Percentiles rank a stretch among this genome's conserved stretches.
Evolutionary conservation across 208 protist species (phyloP).

Genomic region (Angomonas deanei): DNA sequence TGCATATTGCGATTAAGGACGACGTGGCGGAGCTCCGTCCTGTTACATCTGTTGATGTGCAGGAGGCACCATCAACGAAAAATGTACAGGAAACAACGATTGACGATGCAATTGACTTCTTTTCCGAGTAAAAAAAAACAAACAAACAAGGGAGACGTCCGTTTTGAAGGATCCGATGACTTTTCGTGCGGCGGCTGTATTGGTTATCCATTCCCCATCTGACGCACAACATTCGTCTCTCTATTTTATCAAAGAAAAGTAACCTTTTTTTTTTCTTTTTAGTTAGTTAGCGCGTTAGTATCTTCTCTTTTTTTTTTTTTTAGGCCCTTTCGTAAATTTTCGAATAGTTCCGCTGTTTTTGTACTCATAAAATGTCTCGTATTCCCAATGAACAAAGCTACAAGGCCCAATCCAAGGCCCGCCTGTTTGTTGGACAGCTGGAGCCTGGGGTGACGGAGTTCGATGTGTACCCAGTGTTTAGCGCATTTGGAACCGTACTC

Average conservation of each 20-base stretch:
- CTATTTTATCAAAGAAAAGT: too few species aligned
- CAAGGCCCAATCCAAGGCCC: conserved; percentile 29
- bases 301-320: background rate
- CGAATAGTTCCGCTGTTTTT: background rate
- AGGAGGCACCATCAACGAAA: too few species aligned
- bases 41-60: too few species aligned
- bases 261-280: too few species aligned
- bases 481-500: conserved; percentile 46
- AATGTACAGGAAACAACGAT: too few species aligned
- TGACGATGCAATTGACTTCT: conserved; percentile 48
- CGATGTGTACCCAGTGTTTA: conserved; percentile 56
- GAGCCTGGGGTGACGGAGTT: conserved; percentile 60
- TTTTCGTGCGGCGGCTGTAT: too few species aligned
- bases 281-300: background rate
- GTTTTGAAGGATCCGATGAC: too few species aligned
- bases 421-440: conserved; percentile 63
- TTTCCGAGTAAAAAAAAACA: conserved; percentile 21
- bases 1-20: too few species aligned
- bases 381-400: background rate
- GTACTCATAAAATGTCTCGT: background rate
- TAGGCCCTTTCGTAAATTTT: background rate
- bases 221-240: too few species aligned
- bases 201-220: too few species aligned
- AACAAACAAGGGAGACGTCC: too few species aligned
- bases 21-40: too few species aligned